Evolutionary conservation across 805 yeast genomes (phyloP).

Genomic region (Saturnispora dispora): DNA sequence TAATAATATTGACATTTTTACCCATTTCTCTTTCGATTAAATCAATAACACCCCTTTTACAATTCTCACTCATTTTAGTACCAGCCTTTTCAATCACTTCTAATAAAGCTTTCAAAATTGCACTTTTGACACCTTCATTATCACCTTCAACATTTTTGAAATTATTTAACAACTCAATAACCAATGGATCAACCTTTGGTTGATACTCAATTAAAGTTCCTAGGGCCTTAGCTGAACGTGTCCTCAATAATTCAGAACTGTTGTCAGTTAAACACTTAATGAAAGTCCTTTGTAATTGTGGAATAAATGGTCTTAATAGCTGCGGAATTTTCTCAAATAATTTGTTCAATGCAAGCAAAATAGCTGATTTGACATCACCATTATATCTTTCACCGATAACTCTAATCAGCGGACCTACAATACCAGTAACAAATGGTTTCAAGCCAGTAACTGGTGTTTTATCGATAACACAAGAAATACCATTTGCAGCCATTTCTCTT

Average conservation of each 20-base stretch:
- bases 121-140: constrained; percentile 65
- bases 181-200: constrained; percentile 89
- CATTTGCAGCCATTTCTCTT: constrained; percentile 80
- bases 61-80: constrained; percentile 59
- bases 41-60: constrained; percentile 58
- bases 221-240: constrained; percentile 82
- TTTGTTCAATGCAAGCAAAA: constrained; percentile 71
- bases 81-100: constrained; percentile 82
- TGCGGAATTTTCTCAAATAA: constrained; percentile 79
- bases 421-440: constrained; percentile 82
- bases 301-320: constrained; percentile 88
- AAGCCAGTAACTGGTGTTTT: constrained; percentile 77
- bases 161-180: constrained; percentile 72
- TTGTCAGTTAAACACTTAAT: constrained; percentile 84
- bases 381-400: constrained; percentile 93
- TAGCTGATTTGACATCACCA: constrained; percentile 90
- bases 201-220: constrained; percentile 84
- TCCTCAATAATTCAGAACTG: constrained; percentile 58
- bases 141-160: constrained; percentile 44
- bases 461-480: constrained; percentile 77
- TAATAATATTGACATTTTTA: constrained; percentile 48
- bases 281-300: constrained; percentile 95
- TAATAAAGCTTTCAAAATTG: constrained; percentile 76
- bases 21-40: constrained; percentile 64
- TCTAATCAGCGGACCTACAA: constrained; percentile 96